A percentile compares a stretch with the other conserved stretches of the same genome.
These are phyloP conservation scores for Dunaliella sp. DNA, from an alignment of 139 green algal genomes.

Conservation along the genomic window DNA sequence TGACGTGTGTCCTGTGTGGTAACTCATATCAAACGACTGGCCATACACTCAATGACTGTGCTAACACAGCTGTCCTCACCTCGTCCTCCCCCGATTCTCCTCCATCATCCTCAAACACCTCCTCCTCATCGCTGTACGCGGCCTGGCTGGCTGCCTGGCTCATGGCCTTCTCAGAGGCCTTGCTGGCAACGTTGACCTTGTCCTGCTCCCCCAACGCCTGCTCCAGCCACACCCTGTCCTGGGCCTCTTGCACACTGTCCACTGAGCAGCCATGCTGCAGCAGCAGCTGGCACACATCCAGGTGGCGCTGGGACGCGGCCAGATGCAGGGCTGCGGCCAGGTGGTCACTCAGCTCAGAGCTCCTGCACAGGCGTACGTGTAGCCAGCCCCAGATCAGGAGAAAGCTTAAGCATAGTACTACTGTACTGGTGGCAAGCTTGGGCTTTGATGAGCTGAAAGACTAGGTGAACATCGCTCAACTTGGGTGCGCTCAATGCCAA, in stretches of 20 bases:
- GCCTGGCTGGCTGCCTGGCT: neutral
- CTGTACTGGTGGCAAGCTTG: no score
- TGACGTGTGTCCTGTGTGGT: no score
- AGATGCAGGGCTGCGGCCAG: neutral
- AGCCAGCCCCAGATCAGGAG: no score
- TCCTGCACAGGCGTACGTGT: no score
- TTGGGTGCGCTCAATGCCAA: no score
- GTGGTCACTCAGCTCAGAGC: no score
- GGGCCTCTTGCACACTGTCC: neutral
- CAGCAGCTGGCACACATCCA: constrained; percentile 1
- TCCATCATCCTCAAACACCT: constrained; percentile 5
- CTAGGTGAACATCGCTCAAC: no score
- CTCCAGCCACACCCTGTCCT: neutral
- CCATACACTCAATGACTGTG: no score
- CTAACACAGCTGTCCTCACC: no score
- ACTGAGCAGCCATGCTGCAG: neutral
- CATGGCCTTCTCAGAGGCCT: neutral
- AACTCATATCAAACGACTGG: no score
- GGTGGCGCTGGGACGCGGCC: neutral
- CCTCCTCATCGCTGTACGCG: neutral
- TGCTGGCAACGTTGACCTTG: neutral
- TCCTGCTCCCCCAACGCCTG: neutral
- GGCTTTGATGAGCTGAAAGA: no score
- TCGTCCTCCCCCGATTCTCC: neutral
- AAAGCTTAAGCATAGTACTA: no score